Evolutionary conservation across 2,329 filamentous ascomycete genomes (phyloP), one percentile per base, ranked within the genome.

Genomic region (Paracoccidioides lutzii): DNA sequence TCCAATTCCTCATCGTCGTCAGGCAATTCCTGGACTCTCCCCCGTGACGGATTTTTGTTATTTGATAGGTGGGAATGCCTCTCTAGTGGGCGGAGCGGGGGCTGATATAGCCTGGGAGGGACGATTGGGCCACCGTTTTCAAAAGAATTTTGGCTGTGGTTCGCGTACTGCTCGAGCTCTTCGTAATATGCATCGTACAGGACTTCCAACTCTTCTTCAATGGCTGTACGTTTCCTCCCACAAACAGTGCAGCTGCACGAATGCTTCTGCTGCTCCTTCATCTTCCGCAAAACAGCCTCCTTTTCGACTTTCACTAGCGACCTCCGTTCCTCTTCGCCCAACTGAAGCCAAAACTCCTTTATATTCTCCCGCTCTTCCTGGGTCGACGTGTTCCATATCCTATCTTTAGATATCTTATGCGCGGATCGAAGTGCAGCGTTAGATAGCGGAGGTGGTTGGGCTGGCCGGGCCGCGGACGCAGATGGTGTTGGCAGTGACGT

Each of bases 181-280:
- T 95, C 85, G 69, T 98, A 98, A 73, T 98, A 98, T 60, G 91
- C 91, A 74, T 98, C 93, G 72, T 98, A 98, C 10, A 98, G 80
- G 15, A 95, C 90, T 69, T 98, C 93, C 10, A 98, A 78, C 72
- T 98, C 93, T 73, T 98, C 93, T 72, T 98, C 93, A 63, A 98
- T 98, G 42, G 93, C 93, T 10, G 87, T 95, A 54, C 93, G 83
- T 75, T 98, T 98, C 62, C 93, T 82, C 54, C 93, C 93, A 71
- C 93, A 98, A 43, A 98, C 91, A 4, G 90, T 94, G 72, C 93
- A 98, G 70, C 90, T 96, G 76, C 93, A 98, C 2, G 91, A 97
- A 70, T 97, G 90, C 73, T 97, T 97, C 71, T 98, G 93, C 72
- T 98, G 93, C 72, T 98, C 93, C 78, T 98, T 98, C 93, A 98